These are phyloP conservation scores for Epichloe uncinata DNA, from an alignment of 2,329 filamentous ascomycete genomes.

Conservation along the genomic window DNA sequence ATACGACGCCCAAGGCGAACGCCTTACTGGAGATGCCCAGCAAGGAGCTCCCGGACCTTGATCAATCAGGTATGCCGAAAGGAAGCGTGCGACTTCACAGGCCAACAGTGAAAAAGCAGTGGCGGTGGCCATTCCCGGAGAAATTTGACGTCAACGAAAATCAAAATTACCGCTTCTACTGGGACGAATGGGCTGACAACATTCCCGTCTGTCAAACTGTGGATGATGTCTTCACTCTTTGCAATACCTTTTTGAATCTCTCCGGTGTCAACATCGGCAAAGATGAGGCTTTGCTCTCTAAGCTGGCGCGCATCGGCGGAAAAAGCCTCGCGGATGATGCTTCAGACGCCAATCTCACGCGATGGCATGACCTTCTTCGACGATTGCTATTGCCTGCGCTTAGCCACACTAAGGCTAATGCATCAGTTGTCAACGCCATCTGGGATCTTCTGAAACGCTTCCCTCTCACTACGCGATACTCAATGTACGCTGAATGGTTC, in stretches of 20 bases:
- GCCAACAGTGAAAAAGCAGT: slow-evolving; percentile 47
- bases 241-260: slow-evolving; percentile 70
- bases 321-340: slow-evolving; percentile 58
- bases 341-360: slow-evolving; percentile 54
- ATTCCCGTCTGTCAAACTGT: slow-evolving; percentile 81
- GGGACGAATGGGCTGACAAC: slow-evolving; percentile 94
- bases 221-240: slow-evolving; percentile 81
- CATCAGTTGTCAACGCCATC: slow-evolving; percentile 71
- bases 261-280: slow-evolving; percentile 83
- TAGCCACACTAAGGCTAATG: slow-evolving; percentile 74
- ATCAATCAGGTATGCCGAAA: slow-evolving; percentile 56
- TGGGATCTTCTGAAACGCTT: slow-evolving; percentile 74
- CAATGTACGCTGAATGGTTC: slow-evolving; percentile 90
- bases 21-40: slow-evolving; percentile 23
- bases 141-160: slow-evolving; percentile 62
- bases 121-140: slow-evolving; percentile 78
- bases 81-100: slow-evolving; percentile 51
- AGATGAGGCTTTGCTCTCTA: slow-evolving; percentile 64
- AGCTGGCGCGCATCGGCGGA: slow-evolving; percentile 73
- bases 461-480: slow-evolving; percentile 63
- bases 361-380: slow-evolving; percentile 78
- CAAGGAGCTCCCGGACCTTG: slow-evolving; percentile 35
- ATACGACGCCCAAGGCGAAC: slow-evolving; percentile 26
- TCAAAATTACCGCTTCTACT: slow-evolving; percentile 83
- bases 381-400: slow-evolving; percentile 78